phyloP scores from a whole-genome alignment of 2,329 filamentous ascomycete species.

The Penicillium sp. region DNA sequence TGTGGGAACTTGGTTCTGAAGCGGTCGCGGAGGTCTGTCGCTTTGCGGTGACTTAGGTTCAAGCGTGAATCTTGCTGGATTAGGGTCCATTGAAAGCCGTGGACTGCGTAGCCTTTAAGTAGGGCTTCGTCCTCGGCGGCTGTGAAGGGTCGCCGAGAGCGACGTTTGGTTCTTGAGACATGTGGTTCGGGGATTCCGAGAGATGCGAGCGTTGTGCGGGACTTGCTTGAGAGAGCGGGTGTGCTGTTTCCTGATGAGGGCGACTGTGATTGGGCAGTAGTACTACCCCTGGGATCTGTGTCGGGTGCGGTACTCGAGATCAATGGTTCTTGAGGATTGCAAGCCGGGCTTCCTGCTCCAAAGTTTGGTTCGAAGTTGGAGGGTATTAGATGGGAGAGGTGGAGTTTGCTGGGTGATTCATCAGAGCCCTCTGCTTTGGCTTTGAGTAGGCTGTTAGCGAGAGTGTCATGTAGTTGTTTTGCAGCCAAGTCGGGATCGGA shows the following conservation, averaged over 20 bases:
- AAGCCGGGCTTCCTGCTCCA: constrained; percentile 8
- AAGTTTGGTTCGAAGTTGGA: constrained; percentile 14
- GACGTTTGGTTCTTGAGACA: constrained; percentile 41
- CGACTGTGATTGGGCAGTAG: constrained; percentile 10
- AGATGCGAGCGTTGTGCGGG: constrained; percentile 27
- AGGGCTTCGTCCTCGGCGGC: constrained; percentile 51
- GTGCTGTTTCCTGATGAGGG: constrained; percentile 19
- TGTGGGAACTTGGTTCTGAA: constrained; percentile 54
- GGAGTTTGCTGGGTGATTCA: constrained; percentile 20
- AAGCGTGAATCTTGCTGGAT: constrained; percentile 50
- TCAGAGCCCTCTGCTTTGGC: constrained; percentile 23
- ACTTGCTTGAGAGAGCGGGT: constrained; percentile 26
- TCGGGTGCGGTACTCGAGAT: constrained; percentile 15
- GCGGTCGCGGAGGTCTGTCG: constrained; percentile 54
- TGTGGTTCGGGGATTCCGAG: constrained; percentile 46
- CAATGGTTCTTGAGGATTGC: constrained; percentile 14
- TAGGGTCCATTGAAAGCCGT: constrained; percentile 53
- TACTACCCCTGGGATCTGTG: constrained; percentile 9
- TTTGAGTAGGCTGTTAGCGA: constrained; percentile 28
- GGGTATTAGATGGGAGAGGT: constrained; percentile 20
- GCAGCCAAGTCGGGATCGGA: constrained; percentile 32
- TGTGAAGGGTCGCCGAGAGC: constrained; percentile 50
- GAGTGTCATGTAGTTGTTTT: constrained; percentile 30
- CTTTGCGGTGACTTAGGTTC: constrained; percentile 44
- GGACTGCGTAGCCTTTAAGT: constrained; percentile 49